Evolutionary conservation across 192 early-diverging fungal species (phyloP).

Genomic region (Backusella westeae): DNA sequence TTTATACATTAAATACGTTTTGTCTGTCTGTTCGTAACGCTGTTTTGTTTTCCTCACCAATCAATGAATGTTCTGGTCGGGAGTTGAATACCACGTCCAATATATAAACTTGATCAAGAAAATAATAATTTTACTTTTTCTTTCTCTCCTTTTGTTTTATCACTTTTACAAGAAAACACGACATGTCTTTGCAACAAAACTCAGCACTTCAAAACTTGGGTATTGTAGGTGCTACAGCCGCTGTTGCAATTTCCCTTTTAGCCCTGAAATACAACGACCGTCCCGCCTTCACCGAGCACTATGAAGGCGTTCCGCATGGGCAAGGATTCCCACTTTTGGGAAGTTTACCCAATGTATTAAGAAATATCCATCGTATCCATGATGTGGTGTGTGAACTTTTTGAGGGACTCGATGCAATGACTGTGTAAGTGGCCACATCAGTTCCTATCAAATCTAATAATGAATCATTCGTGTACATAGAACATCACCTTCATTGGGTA

Average conservation of each 20-base stretch:
- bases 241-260: neutral
- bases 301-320: neutral
- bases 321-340: constrained; percentile 24
- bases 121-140: neutral
- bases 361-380: constrained; percentile 1
- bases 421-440: neutral
- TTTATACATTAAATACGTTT: neutral
- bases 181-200: neutral
- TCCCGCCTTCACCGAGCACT: constrained; percentile 20
- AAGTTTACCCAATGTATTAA: neutral
- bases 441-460: neutral
- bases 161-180: neutral
- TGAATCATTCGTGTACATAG: neutral
- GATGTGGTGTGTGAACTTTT: constrained; percentile 2
- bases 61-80: neutral
- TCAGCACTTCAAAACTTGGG: neutral
- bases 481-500: constrained; percentile 10
- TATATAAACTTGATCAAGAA: neutral
- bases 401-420: constrained; percentile 14
- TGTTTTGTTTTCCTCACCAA: too few relatives aligned
- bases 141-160: neutral
- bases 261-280: constrained; percentile 26
- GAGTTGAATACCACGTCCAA: neutral
- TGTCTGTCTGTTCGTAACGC: too few relatives aligned
- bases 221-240: neutral